phyloP scores from a whole-genome alignment of 23 red algal species.

The Pyropia yezoensis region DNA sequence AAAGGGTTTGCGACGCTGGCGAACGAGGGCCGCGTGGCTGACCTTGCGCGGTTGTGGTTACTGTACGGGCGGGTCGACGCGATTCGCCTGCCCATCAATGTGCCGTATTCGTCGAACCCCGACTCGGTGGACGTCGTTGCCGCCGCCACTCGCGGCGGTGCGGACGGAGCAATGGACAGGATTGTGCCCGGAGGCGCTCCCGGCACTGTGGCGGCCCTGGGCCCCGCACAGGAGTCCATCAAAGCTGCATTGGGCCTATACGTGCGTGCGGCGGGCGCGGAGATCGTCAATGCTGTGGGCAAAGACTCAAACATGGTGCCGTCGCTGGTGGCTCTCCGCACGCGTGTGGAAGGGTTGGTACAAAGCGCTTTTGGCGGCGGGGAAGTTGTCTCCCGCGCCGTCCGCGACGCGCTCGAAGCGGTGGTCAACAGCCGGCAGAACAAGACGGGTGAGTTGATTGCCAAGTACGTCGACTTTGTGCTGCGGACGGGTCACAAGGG shows the following conservation, averaged over 20 bases:
- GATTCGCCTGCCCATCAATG: slow-evolving; percentile 12
- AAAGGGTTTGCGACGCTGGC: slow-evolving; percentile 81
- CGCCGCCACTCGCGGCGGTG: no score
- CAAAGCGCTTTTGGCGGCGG: slow-evolving; percentile 45
- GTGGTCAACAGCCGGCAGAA: slow-evolving; percentile 80
- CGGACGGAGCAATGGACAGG: no score
- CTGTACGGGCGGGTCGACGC: no score
- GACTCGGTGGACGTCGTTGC: no score
- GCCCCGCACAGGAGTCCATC: slow-evolving; percentile 42
- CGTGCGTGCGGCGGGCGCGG: slow-evolving; percentile 53
- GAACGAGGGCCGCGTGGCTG: slow-evolving; percentile 44
- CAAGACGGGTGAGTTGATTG: slow-evolving; percentile 82
- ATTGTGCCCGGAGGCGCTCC: no score
- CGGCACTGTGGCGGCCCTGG: slow-evolving; percentile 7
- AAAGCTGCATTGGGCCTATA: slow-evolving; percentile 45
- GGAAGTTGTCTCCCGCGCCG: slow-evolving; percentile 46
- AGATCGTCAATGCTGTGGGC: slow-evolving; percentile 58
- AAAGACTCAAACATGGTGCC: slow-evolving; percentile 87
- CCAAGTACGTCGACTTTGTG: slow-evolving; percentile 81
- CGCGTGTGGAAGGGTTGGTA: slow-evolving; percentile 49
- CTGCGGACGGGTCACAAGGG: slow-evolving; percentile 72
- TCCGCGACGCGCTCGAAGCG: slow-evolving; percentile 80
- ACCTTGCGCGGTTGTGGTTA: slow-evolving; percentile 17
- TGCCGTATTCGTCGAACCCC: slow-evolving; percentile 10
- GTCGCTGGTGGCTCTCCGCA: slow-evolving; percentile 50